These are phyloP conservation scores for Salvia rosmarinus DNA, from an alignment of 257 asterid species.

Conservation along the genomic window DNA sequence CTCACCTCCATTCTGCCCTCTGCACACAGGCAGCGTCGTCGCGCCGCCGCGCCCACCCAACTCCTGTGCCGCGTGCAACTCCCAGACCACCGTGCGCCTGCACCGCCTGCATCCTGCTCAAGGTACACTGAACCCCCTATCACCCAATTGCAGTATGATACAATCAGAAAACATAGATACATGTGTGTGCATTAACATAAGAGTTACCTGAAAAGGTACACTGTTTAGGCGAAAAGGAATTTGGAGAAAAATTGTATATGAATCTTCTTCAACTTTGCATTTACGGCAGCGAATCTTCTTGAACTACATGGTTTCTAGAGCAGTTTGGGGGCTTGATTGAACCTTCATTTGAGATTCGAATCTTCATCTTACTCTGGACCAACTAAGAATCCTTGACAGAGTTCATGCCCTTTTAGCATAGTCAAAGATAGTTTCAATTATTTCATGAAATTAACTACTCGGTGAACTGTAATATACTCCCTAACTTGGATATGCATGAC, in stretches of 20 bases:
- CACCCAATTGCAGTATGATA: no score
- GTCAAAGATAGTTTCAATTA: neutral
- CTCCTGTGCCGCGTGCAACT: no score
- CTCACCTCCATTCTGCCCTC: no score
- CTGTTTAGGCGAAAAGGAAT: no score
- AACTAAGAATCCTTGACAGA: neutral
- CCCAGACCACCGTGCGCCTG: no score
- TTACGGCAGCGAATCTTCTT: neutral
- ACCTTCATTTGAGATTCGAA: neutral
- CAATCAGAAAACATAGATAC: no score
- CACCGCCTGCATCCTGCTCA: no score
- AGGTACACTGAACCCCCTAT: no score
- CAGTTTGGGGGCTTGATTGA: slow-evolving; percentile 13
- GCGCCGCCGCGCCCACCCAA: no score
- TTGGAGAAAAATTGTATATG: neutral
- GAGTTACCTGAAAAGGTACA: no score
- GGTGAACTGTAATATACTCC: neutral
- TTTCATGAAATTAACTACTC: slow-evolving; percentile 17
- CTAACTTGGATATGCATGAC: slow-evolving; percentile 7
- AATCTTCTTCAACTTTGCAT: slow-evolving; percentile 26
- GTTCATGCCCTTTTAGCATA: neutral
- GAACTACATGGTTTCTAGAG: slow-evolving; percentile 9
- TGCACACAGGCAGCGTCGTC: no score
- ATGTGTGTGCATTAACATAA: no score
- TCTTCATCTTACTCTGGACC: neutral